These are phyloP conservation scores for Yamadazyma insecticola DNA, from an alignment of 805 yeast genomes.

Conservation along the genomic window DNA sequence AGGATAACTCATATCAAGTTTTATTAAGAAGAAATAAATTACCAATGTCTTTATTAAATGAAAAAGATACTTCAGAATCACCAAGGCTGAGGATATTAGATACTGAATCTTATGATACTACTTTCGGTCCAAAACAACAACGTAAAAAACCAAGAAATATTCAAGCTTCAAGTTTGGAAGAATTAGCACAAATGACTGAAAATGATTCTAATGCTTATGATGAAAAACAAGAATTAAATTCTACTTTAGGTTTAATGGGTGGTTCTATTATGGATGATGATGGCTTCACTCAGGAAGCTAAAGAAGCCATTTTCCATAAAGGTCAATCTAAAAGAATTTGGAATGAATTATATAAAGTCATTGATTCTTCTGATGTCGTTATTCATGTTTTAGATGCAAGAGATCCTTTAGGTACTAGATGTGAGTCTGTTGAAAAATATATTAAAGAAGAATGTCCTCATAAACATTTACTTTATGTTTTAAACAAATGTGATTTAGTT, in stretches of 20 bases:
- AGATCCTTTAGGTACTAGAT: constrained; percentile 95
- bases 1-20: constrained; percentile 80
- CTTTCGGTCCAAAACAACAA: constrained; percentile 95
- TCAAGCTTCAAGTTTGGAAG: constrained; percentile 74
- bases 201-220: constrained; percentile 55
- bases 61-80: constrained; percentile 68
- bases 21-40: constrained; percentile 82
- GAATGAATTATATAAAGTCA: constrained; percentile 96
- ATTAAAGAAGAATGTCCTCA: constrained; percentile 93
- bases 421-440: constrained; percentile 89
- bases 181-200: constrained; percentile 57
- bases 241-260: constrained; percentile 80
- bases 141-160: constrained; percentile 80
- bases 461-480: constrained; percentile 88
- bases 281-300: constrained; percentile 85
- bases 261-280: constrained; percentile 55
- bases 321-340: constrained; percentile 98
- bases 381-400: constrained; percentile 96
- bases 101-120: constrained; percentile 73
- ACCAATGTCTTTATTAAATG: constrained; percentile 93
- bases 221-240: constrained; percentile 71
- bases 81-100: constrained; percentile 81
- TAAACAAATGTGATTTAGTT: constrained; percentile 96
- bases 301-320: constrained; percentile 91
- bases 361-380: constrained; percentile 96